Evolutionary conservation across 75 land plant genomes (phyloP).

Genomic region (Sequoia sempervirens): DNA sequence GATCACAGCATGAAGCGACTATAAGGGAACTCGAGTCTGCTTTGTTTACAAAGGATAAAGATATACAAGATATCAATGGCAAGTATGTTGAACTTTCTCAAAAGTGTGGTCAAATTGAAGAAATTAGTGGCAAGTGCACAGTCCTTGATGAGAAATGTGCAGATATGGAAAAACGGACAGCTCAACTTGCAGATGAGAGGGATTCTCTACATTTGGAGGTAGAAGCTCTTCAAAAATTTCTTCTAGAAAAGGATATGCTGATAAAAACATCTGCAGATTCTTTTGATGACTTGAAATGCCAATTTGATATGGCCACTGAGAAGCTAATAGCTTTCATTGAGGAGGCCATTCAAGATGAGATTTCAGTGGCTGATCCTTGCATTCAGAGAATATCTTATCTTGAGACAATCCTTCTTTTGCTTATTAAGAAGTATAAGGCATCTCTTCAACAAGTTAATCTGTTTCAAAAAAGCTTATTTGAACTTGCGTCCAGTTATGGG

Average conservation of each 20-base stretch:
- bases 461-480: conserved; percentile 21
- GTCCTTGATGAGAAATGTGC: conserved; percentile 11
- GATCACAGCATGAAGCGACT: conserved; percentile 19
- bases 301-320: too few relatives aligned
- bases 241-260: too few relatives aligned
- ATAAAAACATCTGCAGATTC: too few relatives aligned
- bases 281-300: too few relatives aligned
- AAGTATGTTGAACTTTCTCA: not conserved
- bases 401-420: too few relatives aligned
- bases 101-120: conserved; percentile 13
- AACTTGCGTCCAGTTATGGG: conserved; percentile 12
- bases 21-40: conserved; percentile 26
- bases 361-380: too few relatives aligned
- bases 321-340: too few relatives aligned
- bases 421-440: too few relatives aligned
- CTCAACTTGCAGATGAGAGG: not conserved
- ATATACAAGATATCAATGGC: conserved; percentile 24
- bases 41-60: conserved; percentile 23
- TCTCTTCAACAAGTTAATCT: not conserved
- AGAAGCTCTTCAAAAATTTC: too few relatives aligned
- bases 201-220: too few relatives aligned
- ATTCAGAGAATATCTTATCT: too few relatives aligned
- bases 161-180: not conserved
- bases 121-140: conserved; percentile 18
- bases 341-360: too few relatives aligned